Conservation (phyloP, 148 eudicot genomes). For the Spergularia marina region DNA sequence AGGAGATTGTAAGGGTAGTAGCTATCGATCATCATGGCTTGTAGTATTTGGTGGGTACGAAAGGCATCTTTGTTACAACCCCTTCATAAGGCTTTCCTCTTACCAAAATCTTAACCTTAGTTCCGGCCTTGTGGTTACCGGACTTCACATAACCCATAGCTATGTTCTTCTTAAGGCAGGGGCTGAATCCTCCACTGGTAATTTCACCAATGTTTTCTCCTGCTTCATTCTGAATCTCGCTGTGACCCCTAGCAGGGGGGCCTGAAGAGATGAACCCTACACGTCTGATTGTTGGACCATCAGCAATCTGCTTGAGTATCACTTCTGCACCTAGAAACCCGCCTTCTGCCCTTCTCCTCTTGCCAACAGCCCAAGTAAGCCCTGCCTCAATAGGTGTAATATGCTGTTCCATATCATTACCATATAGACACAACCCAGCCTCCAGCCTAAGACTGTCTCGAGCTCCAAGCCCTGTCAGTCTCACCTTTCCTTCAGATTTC, state of each 20-base stretch:
- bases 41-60: constrained; percentile 90
- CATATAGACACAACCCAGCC: constrained; percentile 90
- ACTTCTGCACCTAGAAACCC: constrained; percentile 91
- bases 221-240: constrained; percentile 79
- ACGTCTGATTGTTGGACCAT: constrained; percentile 75
- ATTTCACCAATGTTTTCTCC: constrained; percentile 83
- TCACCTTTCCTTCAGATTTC: constrained; percentile 92
- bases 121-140: constrained; percentile 79
- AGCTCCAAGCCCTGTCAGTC: constrained; percentile 92
- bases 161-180: constrained; percentile 94
- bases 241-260: constrained; percentile 91
- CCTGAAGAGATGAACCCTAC: constrained; percentile 78
- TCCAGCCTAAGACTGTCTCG: constrained; percentile 96
- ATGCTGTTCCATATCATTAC: constrained; percentile 95
- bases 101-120: constrained; percentile 66
- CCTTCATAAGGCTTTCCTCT: constrained; percentile 89
- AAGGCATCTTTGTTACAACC: constrained; percentile 85
- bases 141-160: constrained; percentile 98
- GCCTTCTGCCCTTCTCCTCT: constrained; percentile 88
- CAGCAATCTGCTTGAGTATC: constrained; percentile 80
- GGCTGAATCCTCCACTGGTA: constrained; percentile 97
- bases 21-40: constrained; percentile 48
- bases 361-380: constrained; percentile 98
- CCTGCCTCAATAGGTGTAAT: constrained; percentile 91
- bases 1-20: background rate